Conservation (phyloP, 805 yeast genomes). For the Yarrowia sp. region DNA sequence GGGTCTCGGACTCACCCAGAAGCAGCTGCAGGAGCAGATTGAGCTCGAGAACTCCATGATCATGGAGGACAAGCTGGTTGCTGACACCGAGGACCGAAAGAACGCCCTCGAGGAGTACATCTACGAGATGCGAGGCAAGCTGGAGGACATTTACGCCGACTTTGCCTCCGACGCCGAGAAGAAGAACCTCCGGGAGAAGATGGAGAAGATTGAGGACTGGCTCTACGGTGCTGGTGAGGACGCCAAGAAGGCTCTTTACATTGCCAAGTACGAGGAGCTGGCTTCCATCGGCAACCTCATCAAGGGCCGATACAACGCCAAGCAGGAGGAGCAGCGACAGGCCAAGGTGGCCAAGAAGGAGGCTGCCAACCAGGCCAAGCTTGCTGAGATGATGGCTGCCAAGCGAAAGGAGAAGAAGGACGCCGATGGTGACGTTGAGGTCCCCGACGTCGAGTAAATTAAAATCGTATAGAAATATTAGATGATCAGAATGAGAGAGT, state of each 20-base stretch:
- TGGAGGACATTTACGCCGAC: slow-evolving; percentile 83
- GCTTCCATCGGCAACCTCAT: slow-evolving; percentile 92
- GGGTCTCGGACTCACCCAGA: slow-evolving; percentile 55
- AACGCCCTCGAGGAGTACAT: slow-evolving; percentile 98
- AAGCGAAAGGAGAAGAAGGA: slow-evolving; percentile 46
- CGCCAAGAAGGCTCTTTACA: slow-evolving; percentile 91
- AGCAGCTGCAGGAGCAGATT: slow-evolving; percentile 58
- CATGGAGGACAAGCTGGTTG: slow-evolving; percentile 91
- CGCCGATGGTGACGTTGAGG: slow-evolving; percentile 31
- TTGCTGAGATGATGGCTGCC: slow-evolving; percentile 81
- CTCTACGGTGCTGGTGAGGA: slow-evolving; percentile 96
- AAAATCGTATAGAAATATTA: slow-evolving; percentile 18
- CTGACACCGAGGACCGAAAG: slow-evolving; percentile 98
- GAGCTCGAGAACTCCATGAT: slow-evolving; percentile 84
- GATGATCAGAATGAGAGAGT: neutral
- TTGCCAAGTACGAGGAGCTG: slow-evolving; percentile 96
- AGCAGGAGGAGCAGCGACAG: slow-evolving; percentile 93
- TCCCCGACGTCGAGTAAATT: slow-evolving; percentile 24
- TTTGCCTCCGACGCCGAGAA: slow-evolving; percentile 93
- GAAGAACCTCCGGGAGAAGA: slow-evolving; percentile 64
- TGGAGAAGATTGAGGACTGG: slow-evolving; percentile 94
- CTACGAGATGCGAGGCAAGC: slow-evolving; percentile 93
- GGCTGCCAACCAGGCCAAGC: slow-evolving; percentile 75
- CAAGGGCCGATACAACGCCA: slow-evolving; percentile 89
- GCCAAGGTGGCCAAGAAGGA: slow-evolving; percentile 82